Evolutionary conservation across 306 rosid species (phyloP), one percentile per base, ranked within the genome.

Genomic region (Prunus padus): DNA sequence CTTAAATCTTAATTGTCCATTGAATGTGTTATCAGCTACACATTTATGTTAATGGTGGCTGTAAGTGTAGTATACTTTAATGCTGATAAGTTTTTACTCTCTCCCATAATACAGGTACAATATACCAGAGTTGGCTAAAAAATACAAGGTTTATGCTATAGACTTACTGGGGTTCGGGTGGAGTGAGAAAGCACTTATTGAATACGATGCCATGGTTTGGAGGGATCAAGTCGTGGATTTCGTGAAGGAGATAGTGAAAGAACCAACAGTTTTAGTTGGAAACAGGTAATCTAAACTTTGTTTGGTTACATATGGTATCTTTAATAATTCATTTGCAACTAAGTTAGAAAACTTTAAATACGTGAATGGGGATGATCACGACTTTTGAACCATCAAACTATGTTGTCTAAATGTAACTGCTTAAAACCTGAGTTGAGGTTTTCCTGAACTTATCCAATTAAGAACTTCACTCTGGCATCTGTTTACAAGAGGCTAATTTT

Each of bases 141-240:
- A 56, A 25, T 80, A 95, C 81, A 92, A 88, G 90, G 98, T 95
- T 60, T 95, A 90, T 83, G 97, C 98, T 55, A 66, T 95, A 81
- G 99, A 90, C 89, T 89, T 95, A 89, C 87, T 92, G 79, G 97
- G 97, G 51, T 95, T 95, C 65, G 97, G 99, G 56, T 95, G 99
- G 99, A 95, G 99, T 82, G 98, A 95, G 81, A 95, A 95, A 74
- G 99, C 99, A 76, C 55, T 95, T 47, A 82, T 92, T 1, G 97
- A 95, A n/a, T 95, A 95, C 44, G 97, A 95, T 85, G 93, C 98
- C 82, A 56, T 89, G 92, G 85, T 92, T 25, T 90, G 97, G 99
- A 92, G 88, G 72, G 98, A 89, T 82, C 99, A 95, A 78, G 92
- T 88, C 45, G 92, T 81, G 63, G 98, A 95, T 79, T 95, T 92